Evolutionary conservation across 805 yeast species (phyloP).

Genomic region (Metschnikowia anglica): DNA sequence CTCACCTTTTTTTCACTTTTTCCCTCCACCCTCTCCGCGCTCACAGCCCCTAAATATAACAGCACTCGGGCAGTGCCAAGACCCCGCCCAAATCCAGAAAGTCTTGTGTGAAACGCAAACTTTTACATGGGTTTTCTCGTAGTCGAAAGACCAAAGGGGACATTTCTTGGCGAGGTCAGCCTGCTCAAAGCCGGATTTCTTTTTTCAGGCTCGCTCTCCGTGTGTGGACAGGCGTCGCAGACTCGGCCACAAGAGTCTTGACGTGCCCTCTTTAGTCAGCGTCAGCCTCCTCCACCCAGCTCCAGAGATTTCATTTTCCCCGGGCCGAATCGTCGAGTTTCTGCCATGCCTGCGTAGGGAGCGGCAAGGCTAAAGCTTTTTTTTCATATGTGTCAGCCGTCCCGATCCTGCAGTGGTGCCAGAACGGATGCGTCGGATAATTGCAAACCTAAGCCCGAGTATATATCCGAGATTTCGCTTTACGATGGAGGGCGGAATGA

Average conservation of each 20-base stretch:
- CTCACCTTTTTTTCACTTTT: background rate
- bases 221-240: too few relatives aligned
- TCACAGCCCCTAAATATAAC: background rate
- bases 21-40: background rate
- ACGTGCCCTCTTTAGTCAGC: too few relatives aligned
- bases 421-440: slow-evolving; percentile 13
- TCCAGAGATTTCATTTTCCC: background rate
- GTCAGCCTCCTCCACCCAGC: too few relatives aligned
- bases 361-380: slow-evolving; percentile 12
- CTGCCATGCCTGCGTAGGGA: slow-evolving; percentile 10
- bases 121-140: background rate
- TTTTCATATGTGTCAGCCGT: slow-evolving; percentile 14
- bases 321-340: background rate
- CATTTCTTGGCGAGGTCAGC: too few relatives aligned
- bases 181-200: too few relatives aligned
- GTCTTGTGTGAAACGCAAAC: background rate
- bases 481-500: background rate
- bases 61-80: background rate
- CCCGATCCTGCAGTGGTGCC: slow-evolving; percentile 12
- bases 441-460: slow-evolving; percentile 2
- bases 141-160: background rate
- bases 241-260: background rate
- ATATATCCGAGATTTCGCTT: slow-evolving; percentile 7
- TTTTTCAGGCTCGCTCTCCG: too few relatives aligned
- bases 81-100: background rate